Evolutionary conservation across 352 stramenopile species (phyloP).

Genomic region (Pythium monospermum): DNA sequence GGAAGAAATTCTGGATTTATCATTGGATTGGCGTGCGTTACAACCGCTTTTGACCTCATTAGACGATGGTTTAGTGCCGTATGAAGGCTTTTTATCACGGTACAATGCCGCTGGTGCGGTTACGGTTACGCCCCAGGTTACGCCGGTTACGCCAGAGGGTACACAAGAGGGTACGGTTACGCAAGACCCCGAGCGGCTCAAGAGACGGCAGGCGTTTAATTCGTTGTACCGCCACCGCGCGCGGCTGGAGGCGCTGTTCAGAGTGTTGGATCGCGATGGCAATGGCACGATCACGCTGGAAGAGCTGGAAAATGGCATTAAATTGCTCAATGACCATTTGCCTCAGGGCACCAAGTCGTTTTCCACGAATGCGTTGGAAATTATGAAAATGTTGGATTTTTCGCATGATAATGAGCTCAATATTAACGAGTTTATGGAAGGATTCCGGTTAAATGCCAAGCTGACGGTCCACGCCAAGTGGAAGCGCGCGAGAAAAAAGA

Average conservation of each 20-base stretch:
- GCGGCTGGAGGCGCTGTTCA: slow-evolving; percentile 80
- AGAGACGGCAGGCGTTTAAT: slow-evolving; percentile 72
- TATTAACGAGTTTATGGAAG: slow-evolving; percentile 90
- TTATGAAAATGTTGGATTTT: slow-evolving; percentile 87
- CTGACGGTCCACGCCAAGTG: slow-evolving; percentile 84
- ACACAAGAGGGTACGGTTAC: not conserved
- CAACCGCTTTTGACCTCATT: slow-evolving; percentile 72
- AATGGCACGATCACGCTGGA: slow-evolving; percentile 82
- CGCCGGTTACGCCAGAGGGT: slow-evolving; percentile 9
- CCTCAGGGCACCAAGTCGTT: slow-evolving; percentile 63
- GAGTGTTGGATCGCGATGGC: slow-evolving; percentile 70
- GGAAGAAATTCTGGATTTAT: slow-evolving; percentile 75
- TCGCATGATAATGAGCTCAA: slow-evolving; percentile 85
- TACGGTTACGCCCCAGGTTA: slow-evolving; percentile 10
- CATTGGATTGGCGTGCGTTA: slow-evolving; percentile 71
- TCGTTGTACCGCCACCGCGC: slow-evolving; percentile 77
- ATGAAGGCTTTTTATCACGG: slow-evolving; percentile 64
- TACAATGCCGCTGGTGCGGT: slow-evolving; percentile 64
- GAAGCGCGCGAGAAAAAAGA: slow-evolving; percentile 84
- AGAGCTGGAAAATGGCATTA: slow-evolving; percentile 75
- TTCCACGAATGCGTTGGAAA: slow-evolving; percentile 59
- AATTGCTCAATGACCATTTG: slow-evolving; percentile 76
- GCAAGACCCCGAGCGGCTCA: slow-evolving; percentile 39
- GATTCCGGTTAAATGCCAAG: slow-evolving; percentile 83
- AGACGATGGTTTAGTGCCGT: slow-evolving; percentile 67